Conservation (phyloP, 2,329 filamentous ascomycete species). For the Nemania sp. region DNA sequence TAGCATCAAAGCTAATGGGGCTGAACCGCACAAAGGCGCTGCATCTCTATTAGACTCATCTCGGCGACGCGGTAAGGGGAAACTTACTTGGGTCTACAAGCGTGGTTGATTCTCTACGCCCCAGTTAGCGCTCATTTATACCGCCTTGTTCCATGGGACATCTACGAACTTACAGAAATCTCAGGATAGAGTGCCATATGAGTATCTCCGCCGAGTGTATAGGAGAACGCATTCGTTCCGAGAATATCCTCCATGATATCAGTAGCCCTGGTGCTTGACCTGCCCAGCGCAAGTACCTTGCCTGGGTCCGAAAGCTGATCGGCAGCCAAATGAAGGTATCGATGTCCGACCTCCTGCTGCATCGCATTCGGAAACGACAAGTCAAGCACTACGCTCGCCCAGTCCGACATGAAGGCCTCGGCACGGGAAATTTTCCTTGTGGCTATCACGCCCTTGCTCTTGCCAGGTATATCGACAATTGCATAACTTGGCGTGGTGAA, state of each 20-base stretch:
- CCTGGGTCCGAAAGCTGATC: constrained; percentile 37
- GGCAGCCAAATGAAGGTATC: constrained; percentile 36
- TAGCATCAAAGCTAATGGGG: constrained; percentile 32
- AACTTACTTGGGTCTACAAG: constrained; percentile 42
- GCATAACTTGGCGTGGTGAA: constrained; percentile 29
- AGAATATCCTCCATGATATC: constrained; percentile 43
- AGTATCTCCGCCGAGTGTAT: constrained; percentile 31
- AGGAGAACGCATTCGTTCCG: constrained; percentile 42
- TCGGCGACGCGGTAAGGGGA: neutral
- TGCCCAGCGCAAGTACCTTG: constrained; percentile 35
- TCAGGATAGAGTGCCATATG: constrained; percentile 35
- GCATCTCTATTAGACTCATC: neutral
- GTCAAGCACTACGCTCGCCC: constrained; percentile 39
- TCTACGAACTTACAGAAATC: constrained; percentile 27
- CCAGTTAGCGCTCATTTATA: constrained; percentile 15
- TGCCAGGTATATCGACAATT: constrained; percentile 37
- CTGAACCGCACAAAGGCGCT: constrained; percentile 41
- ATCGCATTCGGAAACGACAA: constrained; percentile 39
- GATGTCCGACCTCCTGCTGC: constrained; percentile 36
- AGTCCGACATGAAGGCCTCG: constrained; percentile 44
- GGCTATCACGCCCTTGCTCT: constrained; percentile 42
- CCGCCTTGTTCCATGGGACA: neutral
- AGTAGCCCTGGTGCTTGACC: constrained; percentile 32
- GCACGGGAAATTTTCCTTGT: constrained; percentile 38
- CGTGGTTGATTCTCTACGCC: constrained; percentile 39